phyloP scores from a whole-genome alignment of 495 filamentous ascomycete genomes.

The Cenococcum geophilum region DNA sequence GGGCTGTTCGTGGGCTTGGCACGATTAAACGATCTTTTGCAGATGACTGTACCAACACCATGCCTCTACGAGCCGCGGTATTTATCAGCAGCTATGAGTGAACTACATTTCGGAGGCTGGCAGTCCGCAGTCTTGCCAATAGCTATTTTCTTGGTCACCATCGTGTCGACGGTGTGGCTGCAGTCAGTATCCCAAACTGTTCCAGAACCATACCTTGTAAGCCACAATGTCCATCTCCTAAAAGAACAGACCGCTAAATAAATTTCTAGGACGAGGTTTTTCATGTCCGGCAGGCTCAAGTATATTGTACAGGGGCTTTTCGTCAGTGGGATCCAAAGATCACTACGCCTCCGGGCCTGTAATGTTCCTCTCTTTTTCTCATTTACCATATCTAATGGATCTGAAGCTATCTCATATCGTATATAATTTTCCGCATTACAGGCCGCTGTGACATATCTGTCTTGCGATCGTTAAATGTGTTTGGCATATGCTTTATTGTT shows the following conservation, averaged over 20 bases:
- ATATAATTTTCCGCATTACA: conserved; percentile 25
- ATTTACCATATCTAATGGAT: conserved; percentile 8
- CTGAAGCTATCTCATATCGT: conserved; percentile 52
- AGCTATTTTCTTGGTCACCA: conserved; percentile 17
- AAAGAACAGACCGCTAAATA: conserved; percentile 5
- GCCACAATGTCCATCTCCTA: conserved; percentile 11
- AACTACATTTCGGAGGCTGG: background rate
- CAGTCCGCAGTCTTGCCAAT: conserved; percentile 3
- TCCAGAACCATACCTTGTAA: conserved; percentile 75
- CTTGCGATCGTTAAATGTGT: conserved; percentile 49
- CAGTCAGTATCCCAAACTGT: conserved; percentile 41
- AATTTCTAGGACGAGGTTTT: conserved; percentile 78
- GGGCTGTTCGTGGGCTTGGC: too few relatives aligned
- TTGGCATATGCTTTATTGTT: conserved; percentile 37
- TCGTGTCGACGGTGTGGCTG: conserved; percentile 24
- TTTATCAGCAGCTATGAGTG: background rate
- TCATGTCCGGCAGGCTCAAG: conserved; percentile 85
- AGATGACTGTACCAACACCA: background rate
- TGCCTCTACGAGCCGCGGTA: background rate
- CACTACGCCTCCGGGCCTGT: conserved; percentile 91
- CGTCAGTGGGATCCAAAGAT: conserved; percentile 89
- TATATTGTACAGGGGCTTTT: conserved; percentile 73
- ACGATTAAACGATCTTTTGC: too few relatives aligned
- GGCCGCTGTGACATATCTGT: conserved; percentile 42
- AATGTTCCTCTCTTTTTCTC: conserved; percentile 32